Percentiles rank a stretch among this genome's conserved stretches.
Evolutionary conservation across 2,329 filamentous ascomycete genomes (phyloP).

Genomic region (Colletotrichum abscissum): DNA sequence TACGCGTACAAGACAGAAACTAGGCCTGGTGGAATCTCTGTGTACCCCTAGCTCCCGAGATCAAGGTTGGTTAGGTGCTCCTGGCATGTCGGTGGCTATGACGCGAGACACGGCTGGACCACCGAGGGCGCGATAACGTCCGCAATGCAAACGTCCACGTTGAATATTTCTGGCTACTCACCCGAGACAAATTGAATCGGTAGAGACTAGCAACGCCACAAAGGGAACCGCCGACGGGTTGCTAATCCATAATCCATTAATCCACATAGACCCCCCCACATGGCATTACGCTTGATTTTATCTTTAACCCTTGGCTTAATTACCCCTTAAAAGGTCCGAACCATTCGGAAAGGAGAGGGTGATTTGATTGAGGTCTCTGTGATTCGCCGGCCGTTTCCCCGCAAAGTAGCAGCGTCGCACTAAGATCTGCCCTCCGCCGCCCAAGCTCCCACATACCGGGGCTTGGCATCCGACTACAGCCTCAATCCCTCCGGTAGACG

Average conservation of each 20-base stretch:
- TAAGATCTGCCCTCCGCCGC: constrained; percentile 3
- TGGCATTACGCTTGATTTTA: constrained; percentile 7
- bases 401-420: constrained; percentile 3
- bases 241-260: background rate
- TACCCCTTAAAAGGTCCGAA: background rate
- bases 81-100: background rate
- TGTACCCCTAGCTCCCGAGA: background rate
- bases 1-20: too few species aligned
- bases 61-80: background rate
- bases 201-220: background rate
- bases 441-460: constrained; percentile 11
- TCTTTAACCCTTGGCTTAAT: constrained; percentile 7
- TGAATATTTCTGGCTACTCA: background rate
- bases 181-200: background rate
- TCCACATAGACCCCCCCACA: background rate
- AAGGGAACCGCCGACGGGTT: background rate
- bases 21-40: too few species aligned
- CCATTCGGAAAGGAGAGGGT: constrained; percentile 1
- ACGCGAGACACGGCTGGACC: background rate
- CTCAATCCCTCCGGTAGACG: background rate
- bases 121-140: background rate
- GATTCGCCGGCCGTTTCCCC: constrained; percentile 2
- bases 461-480: constrained; percentile 11
- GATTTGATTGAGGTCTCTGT: constrained; percentile 2
- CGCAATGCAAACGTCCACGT: background rate